These are phyloP conservation scores for Prunus yedoensis DNA, from an alignment of 331 rosid species.

Conservation along the genomic window DNA sequence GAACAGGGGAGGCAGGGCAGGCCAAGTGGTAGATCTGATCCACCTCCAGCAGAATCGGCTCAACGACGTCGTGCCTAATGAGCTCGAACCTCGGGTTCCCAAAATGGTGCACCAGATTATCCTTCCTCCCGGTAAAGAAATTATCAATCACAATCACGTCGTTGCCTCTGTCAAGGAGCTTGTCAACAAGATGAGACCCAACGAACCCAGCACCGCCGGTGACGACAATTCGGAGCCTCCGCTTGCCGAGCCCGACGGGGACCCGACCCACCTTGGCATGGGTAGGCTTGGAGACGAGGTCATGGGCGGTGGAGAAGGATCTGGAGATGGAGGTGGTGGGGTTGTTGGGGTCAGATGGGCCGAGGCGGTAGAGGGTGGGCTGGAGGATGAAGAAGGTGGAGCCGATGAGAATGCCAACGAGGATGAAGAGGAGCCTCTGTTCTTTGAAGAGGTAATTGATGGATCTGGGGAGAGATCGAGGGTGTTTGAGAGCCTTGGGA, in stretches of 20 bases:
- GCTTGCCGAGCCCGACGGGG: slow-evolving; percentile 39
- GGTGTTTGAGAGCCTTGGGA: slow-evolving; percentile 65
- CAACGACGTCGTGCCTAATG: slow-evolving; percentile 94
- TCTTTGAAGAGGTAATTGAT: slow-evolving; percentile 73
- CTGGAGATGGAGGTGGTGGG: slow-evolving; percentile 10
- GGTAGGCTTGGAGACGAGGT: neutral
- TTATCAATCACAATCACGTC: slow-evolving; percentile 90
- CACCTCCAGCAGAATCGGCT: slow-evolving; percentile 87
- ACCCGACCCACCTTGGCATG: slow-evolving; percentile 35
- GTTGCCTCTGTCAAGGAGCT: slow-evolving; percentile 69
- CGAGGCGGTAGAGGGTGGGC: slow-evolving; percentile 65
- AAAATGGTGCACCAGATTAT: slow-evolving; percentile 73
- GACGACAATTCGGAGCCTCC: slow-evolving; percentile 71
- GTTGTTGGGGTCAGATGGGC: slow-evolving; percentile 46
- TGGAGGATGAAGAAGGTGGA: slow-evolving; percentile 83
- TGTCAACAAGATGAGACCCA: slow-evolving; percentile 89
- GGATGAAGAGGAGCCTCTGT: slow-evolving; percentile 81
- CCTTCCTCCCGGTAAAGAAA: slow-evolving; percentile 94
- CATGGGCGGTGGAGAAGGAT: slow-evolving; percentile 18
- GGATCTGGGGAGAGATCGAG: slow-evolving; percentile 81
- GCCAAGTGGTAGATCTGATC: slow-evolving; percentile 99
- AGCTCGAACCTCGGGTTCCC: slow-evolving; percentile 89
- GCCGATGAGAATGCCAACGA: slow-evolving; percentile 81
- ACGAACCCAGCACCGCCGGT: slow-evolving; percentile 98
- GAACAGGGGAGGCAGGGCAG: slow-evolving; percentile 98